Conservation (phyloP, 306 rosid species). For the Psophocarpus tetragonolobus region DNA sequence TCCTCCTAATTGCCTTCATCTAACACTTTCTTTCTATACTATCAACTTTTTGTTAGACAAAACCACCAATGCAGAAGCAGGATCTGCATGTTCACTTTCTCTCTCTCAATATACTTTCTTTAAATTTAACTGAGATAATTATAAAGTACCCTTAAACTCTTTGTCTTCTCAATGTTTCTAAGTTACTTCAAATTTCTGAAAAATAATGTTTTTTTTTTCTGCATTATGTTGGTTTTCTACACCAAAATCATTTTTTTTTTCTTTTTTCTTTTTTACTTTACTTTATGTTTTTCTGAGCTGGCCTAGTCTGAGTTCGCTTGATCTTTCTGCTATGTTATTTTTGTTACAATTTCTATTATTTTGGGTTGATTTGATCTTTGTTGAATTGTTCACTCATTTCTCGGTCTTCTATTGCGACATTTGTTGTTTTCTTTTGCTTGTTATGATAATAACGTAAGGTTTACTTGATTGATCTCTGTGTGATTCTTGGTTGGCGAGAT, state of each 20-base stretch:
- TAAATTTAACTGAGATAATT: not conserved
- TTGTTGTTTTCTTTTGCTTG: conserved; percentile 33
- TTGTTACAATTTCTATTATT: not conserved
- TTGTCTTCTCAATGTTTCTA: not conserved
- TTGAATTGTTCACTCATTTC: conserved; percentile 13
- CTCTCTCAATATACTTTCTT: not conserved
- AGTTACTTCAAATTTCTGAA: conserved; percentile 1
- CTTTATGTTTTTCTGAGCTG: not conserved
- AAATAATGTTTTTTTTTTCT: not conserved
- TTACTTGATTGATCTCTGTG: conserved; percentile 39
- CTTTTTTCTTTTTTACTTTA: not conserved
- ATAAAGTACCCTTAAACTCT: not conserved
- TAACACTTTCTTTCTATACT: not conserved
- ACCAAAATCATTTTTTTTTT: not conserved
- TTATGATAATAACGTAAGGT: conserved; percentile 43
- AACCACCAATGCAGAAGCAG: conserved; percentile 14
- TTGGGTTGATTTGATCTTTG: conserved; percentile 6
- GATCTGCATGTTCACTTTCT: conserved; percentile 32
- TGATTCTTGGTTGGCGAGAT: conserved; percentile 54
- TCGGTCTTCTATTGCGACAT: not conserved
- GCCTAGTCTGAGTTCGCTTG: not conserved
- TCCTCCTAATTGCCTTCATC: conserved; percentile 10
- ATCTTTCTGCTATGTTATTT: conserved; percentile 1
- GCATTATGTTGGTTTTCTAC: not conserved
- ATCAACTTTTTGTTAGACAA: not conserved